Conservation (phyloP, 1,139 yeast species). For the Candida sp. region DNA sequence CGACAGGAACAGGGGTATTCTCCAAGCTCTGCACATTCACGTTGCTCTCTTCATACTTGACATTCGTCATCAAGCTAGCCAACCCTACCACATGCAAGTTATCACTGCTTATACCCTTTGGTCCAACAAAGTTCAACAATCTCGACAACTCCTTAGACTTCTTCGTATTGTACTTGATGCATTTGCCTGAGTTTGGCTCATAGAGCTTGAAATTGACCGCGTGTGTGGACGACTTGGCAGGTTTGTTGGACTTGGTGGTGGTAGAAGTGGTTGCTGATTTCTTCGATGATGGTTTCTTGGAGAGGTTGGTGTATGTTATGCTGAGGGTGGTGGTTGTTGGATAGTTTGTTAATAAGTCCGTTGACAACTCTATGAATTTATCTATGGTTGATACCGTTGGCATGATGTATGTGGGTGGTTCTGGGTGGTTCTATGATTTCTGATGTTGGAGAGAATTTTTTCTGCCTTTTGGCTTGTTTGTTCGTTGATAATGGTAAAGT, state of each 20-base stretch:
- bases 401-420: slow-evolving; percentile 7
- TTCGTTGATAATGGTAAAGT: background rate
- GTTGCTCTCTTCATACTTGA: slow-evolving; percentile 34
- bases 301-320: slow-evolving; percentile 39
- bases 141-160: slow-evolving; percentile 82
- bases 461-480: background rate
- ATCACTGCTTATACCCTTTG: slow-evolving; percentile 62
- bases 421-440: background rate
- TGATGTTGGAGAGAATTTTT: slow-evolving; percentile 5
- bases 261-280: slow-evolving; percentile 19
- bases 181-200: slow-evolving; percentile 73
- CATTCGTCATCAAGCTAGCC: slow-evolving; percentile 46
- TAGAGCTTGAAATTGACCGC: slow-evolving; percentile 67
- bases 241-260: slow-evolving; percentile 12
- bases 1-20: slow-evolving; percentile 13
- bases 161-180: slow-evolving; percentile 63
- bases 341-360: slow-evolving; percentile 37
- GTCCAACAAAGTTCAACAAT: slow-evolving; percentile 83
- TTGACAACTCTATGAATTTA: slow-evolving; percentile 37
- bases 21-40: slow-evolving; percentile 5
- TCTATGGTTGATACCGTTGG: slow-evolving; percentile 27
- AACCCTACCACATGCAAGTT: slow-evolving; percentile 34
- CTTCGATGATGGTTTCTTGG: slow-evolving; percentile 20
- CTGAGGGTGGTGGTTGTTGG: slow-evolving; percentile 44
- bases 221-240: slow-evolving; percentile 19